Evolutionary conservation across 2,329 filamentous ascomycete species (phyloP).

Genomic region (Coleophoma crateriformis): DNA sequence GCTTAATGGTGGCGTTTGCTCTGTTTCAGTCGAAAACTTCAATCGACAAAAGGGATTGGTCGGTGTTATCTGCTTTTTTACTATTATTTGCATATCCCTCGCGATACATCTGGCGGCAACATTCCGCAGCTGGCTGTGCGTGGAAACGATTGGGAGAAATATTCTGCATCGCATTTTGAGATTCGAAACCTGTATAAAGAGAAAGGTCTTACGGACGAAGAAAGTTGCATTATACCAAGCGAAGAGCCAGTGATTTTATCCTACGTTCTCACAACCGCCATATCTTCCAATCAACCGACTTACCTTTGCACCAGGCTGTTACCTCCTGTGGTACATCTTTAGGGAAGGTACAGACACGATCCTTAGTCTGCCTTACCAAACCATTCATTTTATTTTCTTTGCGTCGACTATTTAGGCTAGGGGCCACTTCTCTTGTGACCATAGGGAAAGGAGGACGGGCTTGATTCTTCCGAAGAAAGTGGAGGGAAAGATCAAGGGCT

Average conservation of each 20-base stretch:
- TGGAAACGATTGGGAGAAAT: constrained; percentile 6
- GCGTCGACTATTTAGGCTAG: too few species aligned
- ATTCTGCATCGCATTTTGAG: background rate
- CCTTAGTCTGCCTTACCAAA: too few species aligned
- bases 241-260: background rate
- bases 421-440: too few species aligned
- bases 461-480: too few species aligned
- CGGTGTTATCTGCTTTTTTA: constrained; percentile 24
- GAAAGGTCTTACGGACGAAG: background rate
- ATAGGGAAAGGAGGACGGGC: too few species aligned
- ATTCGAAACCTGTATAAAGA: background rate
- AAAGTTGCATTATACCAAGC: constrained; percentile 1
- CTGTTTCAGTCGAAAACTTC: constrained; percentile 7
- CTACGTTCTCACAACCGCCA: background rate
- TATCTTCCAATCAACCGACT: background rate
- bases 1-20: constrained; percentile 21
- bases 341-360: too few species aligned
- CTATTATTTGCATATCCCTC: constrained; percentile 13
- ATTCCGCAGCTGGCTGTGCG: constrained; percentile 18
- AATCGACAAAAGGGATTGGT: constrained; percentile 13
- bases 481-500: too few species aligned
- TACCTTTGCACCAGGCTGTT: too few species aligned
- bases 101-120: constrained; percentile 5
- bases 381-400: too few species aligned
- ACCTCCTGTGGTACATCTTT: too few species aligned